Evolutionary conservation across 345 rosid species (phyloP), one percentile per base, ranked within the genome.

Genomic region (Murraya paniculata): DNA sequence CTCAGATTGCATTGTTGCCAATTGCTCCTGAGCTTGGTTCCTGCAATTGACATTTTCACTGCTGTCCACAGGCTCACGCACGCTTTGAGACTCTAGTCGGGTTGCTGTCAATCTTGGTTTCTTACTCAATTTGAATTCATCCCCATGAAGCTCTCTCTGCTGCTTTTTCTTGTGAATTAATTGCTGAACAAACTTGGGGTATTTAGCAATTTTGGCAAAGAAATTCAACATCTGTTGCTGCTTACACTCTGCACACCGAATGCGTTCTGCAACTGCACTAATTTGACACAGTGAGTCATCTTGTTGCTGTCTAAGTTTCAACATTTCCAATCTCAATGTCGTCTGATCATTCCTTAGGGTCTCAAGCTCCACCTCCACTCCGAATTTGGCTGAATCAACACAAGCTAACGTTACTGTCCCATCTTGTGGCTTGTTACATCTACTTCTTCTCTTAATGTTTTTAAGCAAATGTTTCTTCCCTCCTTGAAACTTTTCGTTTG

Each of bases 381-480:
- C 81, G 0, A 64, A 58, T 24, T 74, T 66, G 2, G 66, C 76
- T 50, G 70, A 57, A 75, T 39, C 59, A 68, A 31, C 48, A 68
- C 56, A 48, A 48, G 22, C 59, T 30, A 22, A 13, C 3, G 50
- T 27, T 38, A 30, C 67, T 18, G 22, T 53, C 30, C 69, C 82
- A 19, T 60, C 71, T 11, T 57, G 83, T 13, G 80, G 80, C 76
- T 78, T 81, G 79, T 77, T 85, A 62, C 76, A 71, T 78, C 91
- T 84, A 72, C 85, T 81, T 78, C 88, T 87, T 59, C 95, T 86
- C 85, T 82, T 87, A 27, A 90, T 90, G 76, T 62, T 85, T 82
- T 85, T 91, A 35, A 91, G 87, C 85, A 91, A 83, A 81, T 89
- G 88, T 78, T 77, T 87, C 81, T 88, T 84, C 75, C 92, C 93